Percentiles rank a stretch among this genome's conserved stretches.
phyloP scores from a whole-genome alignment of 2,329 filamentous ascomycete species.

The Botryotinia globosa region DNA sequence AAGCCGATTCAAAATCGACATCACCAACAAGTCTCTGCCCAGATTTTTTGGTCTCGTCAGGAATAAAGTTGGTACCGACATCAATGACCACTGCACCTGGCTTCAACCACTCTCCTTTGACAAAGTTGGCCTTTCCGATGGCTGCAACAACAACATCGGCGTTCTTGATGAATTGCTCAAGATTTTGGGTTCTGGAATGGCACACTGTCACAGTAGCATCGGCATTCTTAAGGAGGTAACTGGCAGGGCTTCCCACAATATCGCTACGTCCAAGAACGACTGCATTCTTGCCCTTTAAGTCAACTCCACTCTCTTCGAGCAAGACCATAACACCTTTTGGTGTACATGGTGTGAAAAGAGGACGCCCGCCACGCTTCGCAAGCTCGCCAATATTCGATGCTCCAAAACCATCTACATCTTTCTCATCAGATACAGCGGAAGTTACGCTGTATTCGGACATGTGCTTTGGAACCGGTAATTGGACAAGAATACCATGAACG shows the following conservation, averaged over 20 bases:
- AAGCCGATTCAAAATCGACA: conserved; percentile 84
- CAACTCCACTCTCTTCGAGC: conserved; percentile 77
- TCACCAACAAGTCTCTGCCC: conserved; percentile 91
- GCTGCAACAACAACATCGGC: conserved; percentile 91
- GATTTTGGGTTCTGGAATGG: conserved; percentile 79
- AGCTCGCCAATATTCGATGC: conserved; percentile 93
- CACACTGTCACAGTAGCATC: conserved; percentile 96
- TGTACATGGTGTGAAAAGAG: conserved; percentile 90
- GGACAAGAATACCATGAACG: conserved; percentile 90
- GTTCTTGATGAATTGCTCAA: conserved; percentile 71
- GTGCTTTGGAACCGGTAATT: conserved; percentile 84
- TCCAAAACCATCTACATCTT: conserved; percentile 97
- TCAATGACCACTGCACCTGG: conserved; percentile 94
- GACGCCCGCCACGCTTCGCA: conserved; percentile 87
- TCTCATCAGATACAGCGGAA: conserved; percentile 85
- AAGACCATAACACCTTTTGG: conserved; percentile 97
- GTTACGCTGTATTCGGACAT: conserved; percentile 90
- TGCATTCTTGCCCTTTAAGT: conserved; percentile 84
- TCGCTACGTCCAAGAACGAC: conserved; percentile 94
- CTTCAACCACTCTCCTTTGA: conserved; percentile 96
- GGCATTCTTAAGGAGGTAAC: conserved; percentile 90
- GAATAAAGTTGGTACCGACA: conserved; percentile 94
- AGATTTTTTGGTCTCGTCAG: conserved; percentile 85
- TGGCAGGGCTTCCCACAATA: conserved; percentile 95
- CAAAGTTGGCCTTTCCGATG: conserved; percentile 81